Evolutionary conservation across 495 filamentous ascomycete genomes (phyloP), one percentile per base, ranked within the genome.

Genomic region (Diplogelasinospora grovesii): DNA sequence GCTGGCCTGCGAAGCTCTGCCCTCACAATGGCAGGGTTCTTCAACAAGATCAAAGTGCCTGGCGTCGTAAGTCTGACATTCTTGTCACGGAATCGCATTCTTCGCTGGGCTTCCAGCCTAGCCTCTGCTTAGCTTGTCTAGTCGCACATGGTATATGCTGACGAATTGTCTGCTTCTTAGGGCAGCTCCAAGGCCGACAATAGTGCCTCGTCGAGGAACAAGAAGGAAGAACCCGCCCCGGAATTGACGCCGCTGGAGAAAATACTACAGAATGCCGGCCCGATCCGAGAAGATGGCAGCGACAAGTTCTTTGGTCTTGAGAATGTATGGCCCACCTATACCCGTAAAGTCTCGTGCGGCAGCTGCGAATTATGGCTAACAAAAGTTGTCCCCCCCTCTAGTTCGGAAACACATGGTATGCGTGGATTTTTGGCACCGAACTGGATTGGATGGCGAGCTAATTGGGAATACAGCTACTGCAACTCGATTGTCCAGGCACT

Each of bases 261-360:
- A 69, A 76, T 86, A 61, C 63, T 96, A 22, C 73, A 76, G 46
- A 85, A 89, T 59, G 77, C 86, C 36, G 86, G 88, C 9, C 73
- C 88, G 1, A 64, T 90, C 43, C 77, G 88, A 44, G 67, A 68
- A 25, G 89, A 98, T 69, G 92, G 93, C 15, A 96, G 85, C 61
- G 92, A 98, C 65, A 95, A 95, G 70, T 97, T 94, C 66, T 97
- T 90, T 69, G 92, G 93, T 3, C 81, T 97, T 71, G 92, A 97
- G 64, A 98, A 98, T 69, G 89, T 96, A 71, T 72, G 85, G n/a
- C n/a, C n/a, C n/a, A n/a, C 63, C 10, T 13, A 8, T 19, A 15
- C 21, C 3, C 13, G 5, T 0, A 7, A 4, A 11, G 11, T 21
- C 39, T 18, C 14, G 5, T 18, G 10, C 13, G 14, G 4, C 13